These are phyloP conservation scores for Hanseniaspora lachancei DNA, from an alignment of 805 yeast genomes.

Conservation along the genomic window DNA sequence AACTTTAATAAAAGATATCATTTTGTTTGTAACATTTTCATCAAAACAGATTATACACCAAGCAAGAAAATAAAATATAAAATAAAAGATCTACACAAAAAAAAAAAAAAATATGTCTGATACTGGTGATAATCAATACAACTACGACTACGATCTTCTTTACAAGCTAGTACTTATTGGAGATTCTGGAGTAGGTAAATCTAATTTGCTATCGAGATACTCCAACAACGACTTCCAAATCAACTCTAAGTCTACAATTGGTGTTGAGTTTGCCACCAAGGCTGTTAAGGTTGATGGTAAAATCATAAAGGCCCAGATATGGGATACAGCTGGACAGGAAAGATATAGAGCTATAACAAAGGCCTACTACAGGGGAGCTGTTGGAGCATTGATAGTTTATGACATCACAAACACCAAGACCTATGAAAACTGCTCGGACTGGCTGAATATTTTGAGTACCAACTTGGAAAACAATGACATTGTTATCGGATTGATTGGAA, in stretches of 20 bases:
- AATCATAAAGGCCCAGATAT: constrained; percentile 76
- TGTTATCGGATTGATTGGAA: constrained; percentile 86
- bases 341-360: constrained; percentile 95
- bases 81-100: no score
- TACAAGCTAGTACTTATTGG: constrained; percentile 94
- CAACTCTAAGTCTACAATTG: constrained; percentile 88
- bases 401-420: constrained; percentile 85
- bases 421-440: constrained; percentile 72
- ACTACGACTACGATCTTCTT: constrained; percentile 77
- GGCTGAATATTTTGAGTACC: constrained; percentile 82
- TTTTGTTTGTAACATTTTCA: no score
- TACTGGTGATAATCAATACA: constrained; percentile 46
- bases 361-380: constrained; percentile 96
- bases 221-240: constrained; percentile 91
- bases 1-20: no score
- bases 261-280: constrained; percentile 96
- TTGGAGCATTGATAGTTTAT: constrained; percentile 89
- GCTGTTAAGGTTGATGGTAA: constrained; percentile 79
- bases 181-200: constrained; percentile 80
- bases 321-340: constrained; percentile 99
- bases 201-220: constrained; percentile 83
- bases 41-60: no score
- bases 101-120: not conserved
- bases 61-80: no score
- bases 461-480: constrained; percentile 81